phyloP scores from a whole-genome alignment of 441 rosid species.

The Aquilaria agallochum region DNA sequence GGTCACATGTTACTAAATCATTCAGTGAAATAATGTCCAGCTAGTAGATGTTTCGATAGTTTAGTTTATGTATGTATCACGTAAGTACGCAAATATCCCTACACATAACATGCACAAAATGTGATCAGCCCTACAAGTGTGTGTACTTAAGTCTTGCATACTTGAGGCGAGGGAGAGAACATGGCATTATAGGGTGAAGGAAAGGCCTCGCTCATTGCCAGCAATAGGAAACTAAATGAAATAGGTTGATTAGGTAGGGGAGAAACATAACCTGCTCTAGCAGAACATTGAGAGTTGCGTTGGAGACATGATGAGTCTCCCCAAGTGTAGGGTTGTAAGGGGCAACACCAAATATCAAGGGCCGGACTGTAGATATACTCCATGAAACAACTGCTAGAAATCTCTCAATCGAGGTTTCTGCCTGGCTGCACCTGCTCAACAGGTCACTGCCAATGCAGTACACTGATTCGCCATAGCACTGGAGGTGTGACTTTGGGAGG shows the following conservation, averaged over 20 bases:
- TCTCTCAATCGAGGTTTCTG: conserved; percentile 46
- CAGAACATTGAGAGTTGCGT: conserved; percentile 53
- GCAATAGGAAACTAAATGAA: too few species aligned
- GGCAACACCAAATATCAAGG: conserved; percentile 55
- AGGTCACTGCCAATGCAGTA: conserved; percentile 43
- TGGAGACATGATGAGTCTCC: conserved; percentile 88
- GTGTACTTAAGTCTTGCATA: too few species aligned
- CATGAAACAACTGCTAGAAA: conserved; percentile 51
- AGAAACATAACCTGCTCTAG: conserved; percentile 55
- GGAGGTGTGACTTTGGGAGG: conserved; percentile 84
- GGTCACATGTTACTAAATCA: too few species aligned
- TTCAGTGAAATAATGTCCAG: too few species aligned
- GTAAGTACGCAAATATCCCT: too few species aligned
- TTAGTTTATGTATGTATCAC: too few species aligned
- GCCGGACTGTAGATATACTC: conserved; percentile 62
- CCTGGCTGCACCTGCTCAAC: conserved; percentile 39
- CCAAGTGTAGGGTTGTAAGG: conserved; percentile 90
- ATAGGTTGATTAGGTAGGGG: background rate
- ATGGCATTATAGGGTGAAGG: too few species aligned
- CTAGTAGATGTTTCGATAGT: too few species aligned
- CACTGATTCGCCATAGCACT: conserved; percentile 64
- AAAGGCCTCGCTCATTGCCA: too few species aligned
- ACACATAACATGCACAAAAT: too few species aligned
- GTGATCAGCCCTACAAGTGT: too few species aligned
- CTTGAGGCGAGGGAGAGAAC: too few species aligned